These are phyloP conservation scores for Solanum lignicaule DNA, from an alignment of 257 asterid species.

Conservation along the genomic window DNA sequence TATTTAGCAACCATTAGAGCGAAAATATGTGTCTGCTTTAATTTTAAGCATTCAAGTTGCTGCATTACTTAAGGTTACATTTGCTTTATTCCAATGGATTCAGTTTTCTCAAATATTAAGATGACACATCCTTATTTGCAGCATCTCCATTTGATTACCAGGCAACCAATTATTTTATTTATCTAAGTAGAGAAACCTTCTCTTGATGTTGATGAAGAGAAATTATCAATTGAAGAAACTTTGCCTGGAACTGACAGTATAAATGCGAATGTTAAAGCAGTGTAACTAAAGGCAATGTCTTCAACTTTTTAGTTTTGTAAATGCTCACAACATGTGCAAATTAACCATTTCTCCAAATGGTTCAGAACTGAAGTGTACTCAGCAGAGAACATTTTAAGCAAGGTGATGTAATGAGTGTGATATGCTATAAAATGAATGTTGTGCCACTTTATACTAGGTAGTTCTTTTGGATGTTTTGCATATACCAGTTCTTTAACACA, in stretches of 20 bases:
- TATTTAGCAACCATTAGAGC: background rate
- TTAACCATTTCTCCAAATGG: background rate
- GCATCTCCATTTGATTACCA: background rate
- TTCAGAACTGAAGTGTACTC: background rate
- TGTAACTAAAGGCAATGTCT: background rate
- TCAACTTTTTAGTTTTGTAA: no score
- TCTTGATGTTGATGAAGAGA: background rate
- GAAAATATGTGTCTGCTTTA: background rate
- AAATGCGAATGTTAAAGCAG: background rate
- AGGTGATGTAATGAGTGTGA: background rate
- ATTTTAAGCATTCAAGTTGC: background rate
- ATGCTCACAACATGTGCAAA: background rate
- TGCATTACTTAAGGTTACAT: background rate
- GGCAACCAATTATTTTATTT: background rate
- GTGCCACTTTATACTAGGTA: no score
- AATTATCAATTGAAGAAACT: background rate
- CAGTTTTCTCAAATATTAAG: background rate
- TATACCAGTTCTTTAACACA: background rate
- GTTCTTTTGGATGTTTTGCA: background rate
- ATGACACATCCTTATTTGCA: background rate
- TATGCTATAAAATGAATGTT: background rate
- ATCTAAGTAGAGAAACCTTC: conserved; percentile 3
- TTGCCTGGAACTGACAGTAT: background rate
- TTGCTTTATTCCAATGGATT: background rate
- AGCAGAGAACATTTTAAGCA: background rate